Base-by-base conservation (phyloP, 306 rosid species). In the Fragaria nilgerrensis region DNA sequence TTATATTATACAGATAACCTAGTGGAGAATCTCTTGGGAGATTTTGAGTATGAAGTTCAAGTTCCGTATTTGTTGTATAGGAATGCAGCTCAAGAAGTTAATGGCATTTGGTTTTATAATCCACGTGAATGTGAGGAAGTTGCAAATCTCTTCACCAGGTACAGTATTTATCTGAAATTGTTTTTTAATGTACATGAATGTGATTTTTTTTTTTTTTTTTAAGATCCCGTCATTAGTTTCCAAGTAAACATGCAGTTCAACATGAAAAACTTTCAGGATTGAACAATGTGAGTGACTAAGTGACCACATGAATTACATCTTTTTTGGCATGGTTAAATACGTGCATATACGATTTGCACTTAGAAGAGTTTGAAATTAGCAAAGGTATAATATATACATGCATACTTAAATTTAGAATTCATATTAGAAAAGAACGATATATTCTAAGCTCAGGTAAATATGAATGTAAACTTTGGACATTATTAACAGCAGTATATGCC, bases 91-190 rank as follows among this genome's bases (percentile, higher is more conserved):
- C 98, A 94, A 84, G 98, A 94, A 83, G 98, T 94, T 85, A 92
- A 90, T 79, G 98, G 98, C 78, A 92, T 94, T 81, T 94, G 98
- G 98, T 94, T 94, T 89, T 94, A 94, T 82, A 92, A 90, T 79
- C 67, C 93, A 66, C 97, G 92, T 29, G 98, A 94, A 84, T 90
- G 94, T 81, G 97, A 92, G 77, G 98, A 94, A 70, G 98, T 94
- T 82, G 98, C 96, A 50, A 86, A 89, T 83, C 97, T 94, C 76
- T 94, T 94, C 74, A 89, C 83, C 72, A 85, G 97, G 97, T 92
- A 79, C 50, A 39, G 6, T 83, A 45, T 61, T 75, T 70, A 67
- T 76, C 73, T 75, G 7, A 43, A 65, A 50, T 19, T 50, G 29
- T 8, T 20, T 19, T 53, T 53, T 15, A n/a, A 9, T 9, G 10